Base-by-base conservation (phyloP, 352 stramenopile genomes). In the Globisporangium heterothallicum region DNA sequence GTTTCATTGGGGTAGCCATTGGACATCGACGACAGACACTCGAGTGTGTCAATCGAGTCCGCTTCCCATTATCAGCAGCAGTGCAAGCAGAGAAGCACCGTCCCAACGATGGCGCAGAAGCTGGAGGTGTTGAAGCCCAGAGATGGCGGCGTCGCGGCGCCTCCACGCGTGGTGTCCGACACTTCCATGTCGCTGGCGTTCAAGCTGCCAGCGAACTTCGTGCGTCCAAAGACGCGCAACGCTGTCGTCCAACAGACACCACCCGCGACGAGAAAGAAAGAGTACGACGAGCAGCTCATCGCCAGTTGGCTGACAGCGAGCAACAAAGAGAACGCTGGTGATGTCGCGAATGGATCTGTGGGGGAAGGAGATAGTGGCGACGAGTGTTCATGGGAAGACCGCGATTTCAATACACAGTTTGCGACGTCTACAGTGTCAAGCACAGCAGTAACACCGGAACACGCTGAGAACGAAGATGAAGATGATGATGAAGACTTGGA, bases 101-200 rank as follows among this genome's bases (percentile, higher is more conserved):
- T n/a, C n/a, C 30, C 10, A 42, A 2, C 2, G n/a, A 56, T 61
- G 54, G 30, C 46, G 38, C 40, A 55, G 10, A 61, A 55, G 54
- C 54, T 84, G 60, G 65, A 81, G 63, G 58, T 79, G 40, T 61
- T 84, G 42, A 68, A 53, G 54, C 68, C 53, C 51, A 55, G 70
- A 13, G 54, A 42, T 13, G 58, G 54, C 10, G 60, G 27, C 13
- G 25, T 18, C 42, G 49, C 40, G 5, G 55, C 24, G 0, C 32
- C 58, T 8, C 65, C 57, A 32, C 66, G 59, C 43, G 66, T 81
- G 29, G 26, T 78, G 14, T 40, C 61, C 0, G 49, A 78, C 44
- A 43, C 71, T 0, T 81, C 68, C 24, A 69, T 84, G 71, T 78
- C 73, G 21, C 55, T 80, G 38, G 66, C 55, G 12, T 78, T 82